Conservation (phyloP, 495 filamentous ascomycete species). For the Alectoria sarmentosa region DNA sequence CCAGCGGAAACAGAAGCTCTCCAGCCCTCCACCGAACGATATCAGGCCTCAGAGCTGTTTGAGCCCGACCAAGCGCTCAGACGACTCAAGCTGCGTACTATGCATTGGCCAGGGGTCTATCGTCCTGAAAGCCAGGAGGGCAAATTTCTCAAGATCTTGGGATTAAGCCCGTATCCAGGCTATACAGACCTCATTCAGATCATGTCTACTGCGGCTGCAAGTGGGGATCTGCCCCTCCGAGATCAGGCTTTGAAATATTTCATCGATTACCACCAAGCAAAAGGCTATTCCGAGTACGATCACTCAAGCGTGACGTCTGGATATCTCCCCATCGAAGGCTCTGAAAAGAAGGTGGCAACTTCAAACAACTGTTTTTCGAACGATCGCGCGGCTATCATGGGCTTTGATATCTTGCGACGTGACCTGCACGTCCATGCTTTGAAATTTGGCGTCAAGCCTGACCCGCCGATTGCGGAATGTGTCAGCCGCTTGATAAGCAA, state of each 20-base stretch:
- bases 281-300: constrained; percentile 62
- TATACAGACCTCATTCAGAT: constrained; percentile 65
- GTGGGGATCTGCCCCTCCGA: constrained; percentile 48
- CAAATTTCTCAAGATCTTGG: constrained; percentile 62
- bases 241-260: constrained; percentile 74
- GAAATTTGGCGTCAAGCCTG: constrained; percentile 74
- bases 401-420: constrained; percentile 64
- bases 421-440: constrained; percentile 68
- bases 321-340: constrained; percentile 67
- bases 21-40: constrained; percentile 45
- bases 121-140: constrained; percentile 57
- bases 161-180: constrained; percentile 60
- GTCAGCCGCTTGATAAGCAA: constrained; percentile 58
- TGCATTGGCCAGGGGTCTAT: constrained; percentile 77
- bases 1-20: constrained; percentile 60
- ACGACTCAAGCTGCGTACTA: constrained; percentile 61
- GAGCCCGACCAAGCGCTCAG: constrained; percentile 70
- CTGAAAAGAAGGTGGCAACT: constrained; percentile 52
- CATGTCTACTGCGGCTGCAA: constrained; percentile 54
- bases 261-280: constrained; percentile 65
- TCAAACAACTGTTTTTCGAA: constrained; percentile 80
- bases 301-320: constrained; percentile 48
- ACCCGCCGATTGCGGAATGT: constrained; percentile 72
- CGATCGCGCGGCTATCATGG: constrained; percentile 64
- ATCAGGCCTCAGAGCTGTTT: constrained; percentile 77